phyloP scores from a whole-genome alignment of 129 eudicot species.

The Saposhnikovia divaricata region DNA sequence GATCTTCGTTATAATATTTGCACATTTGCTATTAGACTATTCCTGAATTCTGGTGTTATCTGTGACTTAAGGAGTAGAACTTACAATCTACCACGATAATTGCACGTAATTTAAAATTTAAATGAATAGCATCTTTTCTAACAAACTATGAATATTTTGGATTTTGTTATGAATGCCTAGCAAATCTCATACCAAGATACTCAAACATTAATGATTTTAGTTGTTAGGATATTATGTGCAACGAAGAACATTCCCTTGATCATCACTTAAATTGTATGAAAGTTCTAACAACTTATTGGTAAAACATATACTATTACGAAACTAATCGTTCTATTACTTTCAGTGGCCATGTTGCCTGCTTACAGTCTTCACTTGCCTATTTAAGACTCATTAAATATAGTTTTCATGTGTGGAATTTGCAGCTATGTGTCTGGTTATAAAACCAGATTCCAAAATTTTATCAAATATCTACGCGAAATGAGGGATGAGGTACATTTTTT shows the following conservation, averaged over 20 bases:
- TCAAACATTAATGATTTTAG: too few species aligned
- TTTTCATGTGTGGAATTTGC: constrained; percentile 25
- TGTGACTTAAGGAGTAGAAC: neutral
- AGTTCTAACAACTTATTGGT: too few species aligned
- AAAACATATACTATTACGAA: too few species aligned
- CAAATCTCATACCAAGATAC: too few species aligned
- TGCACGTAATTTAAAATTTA: too few species aligned
- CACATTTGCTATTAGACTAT: too few species aligned
- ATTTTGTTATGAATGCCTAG: too few species aligned
- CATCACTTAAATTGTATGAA: too few species aligned
- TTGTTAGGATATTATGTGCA: neutral
- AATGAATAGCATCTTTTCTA: too few species aligned
- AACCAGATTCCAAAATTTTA: constrained; percentile 90
- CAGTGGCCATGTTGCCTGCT: neutral
- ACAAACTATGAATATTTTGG: neutral
- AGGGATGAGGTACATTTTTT: constrained; percentile 78
- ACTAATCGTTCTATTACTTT: neutral
- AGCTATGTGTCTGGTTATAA: constrained; percentile 98
- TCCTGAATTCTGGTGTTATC: neutral
- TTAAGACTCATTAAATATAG: neutral
- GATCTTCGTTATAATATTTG: too few species aligned
- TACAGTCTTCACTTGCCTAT: neutral
- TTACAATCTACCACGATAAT: too few species aligned
- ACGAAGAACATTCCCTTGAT: neutral
- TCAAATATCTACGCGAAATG: constrained; percentile 88